These are phyloP conservation scores for Boechera divaricarpa DNA, from an alignment of 345 rosid genomes.

Conservation along the genomic window DNA sequence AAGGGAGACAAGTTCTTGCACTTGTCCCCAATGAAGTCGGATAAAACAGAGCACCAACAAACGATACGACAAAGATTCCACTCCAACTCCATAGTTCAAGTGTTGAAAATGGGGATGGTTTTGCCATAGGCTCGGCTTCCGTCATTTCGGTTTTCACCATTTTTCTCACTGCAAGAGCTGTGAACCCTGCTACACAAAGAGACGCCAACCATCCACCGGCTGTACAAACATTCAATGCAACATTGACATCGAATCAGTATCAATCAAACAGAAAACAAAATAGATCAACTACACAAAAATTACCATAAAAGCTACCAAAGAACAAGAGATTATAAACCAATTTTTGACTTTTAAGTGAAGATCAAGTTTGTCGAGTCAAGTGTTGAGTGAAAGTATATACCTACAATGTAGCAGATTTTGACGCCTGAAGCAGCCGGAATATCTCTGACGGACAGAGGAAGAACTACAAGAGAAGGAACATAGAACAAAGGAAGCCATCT, in stretches of 20 bases:
- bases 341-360: not conserved
- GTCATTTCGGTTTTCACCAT: conserved; percentile 82
- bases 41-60: conserved; percentile 64
- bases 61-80: conserved; percentile 75
- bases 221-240: conserved; percentile 43
- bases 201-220: conserved; percentile 97
- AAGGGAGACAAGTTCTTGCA: conserved; percentile 90
- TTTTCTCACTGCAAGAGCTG: conserved; percentile 86
- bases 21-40: conserved; percentile 75
- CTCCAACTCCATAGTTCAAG: conserved; percentile 80
- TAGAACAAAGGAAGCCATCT: conserved; percentile 98
- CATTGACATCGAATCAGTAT: not conserved
- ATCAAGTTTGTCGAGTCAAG: not conserved
- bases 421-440: conserved; percentile 92
- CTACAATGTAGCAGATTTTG: conserved; percentile 84
- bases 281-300: not conserved
- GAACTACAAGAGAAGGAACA: conserved; percentile 86
- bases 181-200: conserved; percentile 85
- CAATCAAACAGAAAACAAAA: not conserved
- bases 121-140: conserved; percentile 93
- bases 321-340: not conserved
- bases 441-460: conserved; percentile 88
- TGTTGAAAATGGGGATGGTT: conserved; percentile 77
- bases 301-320: not conserved
- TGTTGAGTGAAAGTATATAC: conserved; percentile 38